phyloP scores from a whole-genome alignment of 2,329 filamentous ascomycete genomes.

The Alternaria solani region DNA sequence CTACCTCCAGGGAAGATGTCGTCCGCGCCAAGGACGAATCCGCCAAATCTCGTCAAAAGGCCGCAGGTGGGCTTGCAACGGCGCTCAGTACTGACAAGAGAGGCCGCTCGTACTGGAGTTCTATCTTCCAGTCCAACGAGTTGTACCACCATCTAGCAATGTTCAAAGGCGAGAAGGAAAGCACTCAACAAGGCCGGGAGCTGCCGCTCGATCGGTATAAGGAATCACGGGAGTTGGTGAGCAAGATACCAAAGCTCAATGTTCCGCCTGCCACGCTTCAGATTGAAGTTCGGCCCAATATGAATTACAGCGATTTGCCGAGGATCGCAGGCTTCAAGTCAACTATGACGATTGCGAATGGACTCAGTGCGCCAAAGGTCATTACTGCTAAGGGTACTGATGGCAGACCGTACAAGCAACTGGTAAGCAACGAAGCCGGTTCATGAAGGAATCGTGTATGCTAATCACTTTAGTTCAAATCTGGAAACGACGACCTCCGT shows the following conservation, averaged over 20 bases:
- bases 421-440: constrained; percentile 60
- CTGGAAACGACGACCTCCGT: constrained; percentile 92
- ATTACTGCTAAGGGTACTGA: constrained; percentile 82
- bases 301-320: constrained; percentile 80
- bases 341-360: constrained; percentile 84
- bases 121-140: constrained; percentile 77
- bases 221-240: constrained; percentile 69
- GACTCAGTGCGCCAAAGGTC: constrained; percentile 92
- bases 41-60: constrained; percentile 75
- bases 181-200: constrained; percentile 70
- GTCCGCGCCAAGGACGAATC: constrained; percentile 75
- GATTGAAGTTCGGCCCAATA: constrained; percentile 75
- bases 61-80: constrained; percentile 73
- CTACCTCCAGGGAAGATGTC: constrained; percentile 58
- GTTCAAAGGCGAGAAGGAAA: constrained; percentile 69
- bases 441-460: neutral
- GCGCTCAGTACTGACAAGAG: constrained; percentile 63
- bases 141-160: constrained; percentile 69
- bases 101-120: constrained; percentile 69
- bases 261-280: constrained; percentile 92
- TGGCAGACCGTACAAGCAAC: constrained; percentile 82
- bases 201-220: constrained; percentile 69
- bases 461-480: constrained; percentile 71
- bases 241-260: constrained; percentile 68
- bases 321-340: constrained; percentile 75